Evolutionary conservation across 768 basidiomycete species (phyloP), one percentile per base, ranked within the genome.

Genomic region (Lanmaoa pseudosensibilis): DNA sequence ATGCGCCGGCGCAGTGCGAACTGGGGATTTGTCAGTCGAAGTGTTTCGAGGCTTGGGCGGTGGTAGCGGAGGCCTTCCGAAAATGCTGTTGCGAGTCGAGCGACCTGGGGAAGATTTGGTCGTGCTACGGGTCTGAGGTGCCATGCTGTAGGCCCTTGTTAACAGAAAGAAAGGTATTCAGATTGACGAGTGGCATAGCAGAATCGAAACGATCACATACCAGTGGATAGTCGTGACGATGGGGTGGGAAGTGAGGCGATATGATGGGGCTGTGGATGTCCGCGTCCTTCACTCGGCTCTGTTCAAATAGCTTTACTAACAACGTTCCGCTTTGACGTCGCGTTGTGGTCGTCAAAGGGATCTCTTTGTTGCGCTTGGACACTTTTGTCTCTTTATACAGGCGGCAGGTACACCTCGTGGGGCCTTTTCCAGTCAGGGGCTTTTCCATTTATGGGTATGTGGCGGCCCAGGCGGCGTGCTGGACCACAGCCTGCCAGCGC

Each of bases 41-140:
- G 46, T 56, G 46, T 50, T 65, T 21, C 52, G 56, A 32, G 54
- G 45, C 33, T 50, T 61, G 3, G 44, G 37, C 18, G 51, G 54
- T 21, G 58, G 50, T 23, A 49, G 49, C 2, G 55, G 41, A 12
- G 59, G 34, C 3, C 68, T 48, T n/a, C 65, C 64, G n/a, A 56
- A 61, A 4, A 60, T 30, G 46, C 67, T 69, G 30, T 71, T 70
- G 54, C 60, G 60, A 4, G 69, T 64, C 4, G 33, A 25, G 48
- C 65, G 62, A 39, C 60, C 59, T 0, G 64, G 57, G 4, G 65
- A 61, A 23, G 39, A 1, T 33, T 58, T 69, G 40, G 48, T 15
- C n/a, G 54, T 16, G 32, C 60, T 69, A 19, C 65, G 62, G 0
- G 69, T 69, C 44, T 58, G 64, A 38, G 69, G 69, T n/a, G 69